Evolutionary conservation across 768 basidiomycete genomes (phyloP).

Genomic region (Amanita thiersii): DNA sequence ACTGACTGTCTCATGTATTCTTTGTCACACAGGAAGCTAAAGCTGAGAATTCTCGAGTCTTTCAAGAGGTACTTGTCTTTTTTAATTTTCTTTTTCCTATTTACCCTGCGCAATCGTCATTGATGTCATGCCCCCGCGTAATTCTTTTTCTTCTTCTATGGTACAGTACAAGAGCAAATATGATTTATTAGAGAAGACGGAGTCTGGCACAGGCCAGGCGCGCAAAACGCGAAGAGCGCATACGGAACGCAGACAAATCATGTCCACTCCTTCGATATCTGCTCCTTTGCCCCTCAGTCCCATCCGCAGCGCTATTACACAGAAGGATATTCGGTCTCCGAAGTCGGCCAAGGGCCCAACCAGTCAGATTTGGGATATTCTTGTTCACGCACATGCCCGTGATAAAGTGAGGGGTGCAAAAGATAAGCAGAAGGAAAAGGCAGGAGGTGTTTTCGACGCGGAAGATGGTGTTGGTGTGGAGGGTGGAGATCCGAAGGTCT

Average conservation of each 20-base stretch:
- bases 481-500: not conserved
- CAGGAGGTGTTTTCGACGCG: conserved; percentile 9
- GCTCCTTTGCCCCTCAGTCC: conserved; percentile 16
- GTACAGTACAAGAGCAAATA: conserved; percentile 51
- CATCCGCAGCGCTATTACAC: not conserved
- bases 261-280: conserved; percentile 22
- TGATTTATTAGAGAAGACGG: conserved; percentile 49
- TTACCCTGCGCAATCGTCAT: not conserved
- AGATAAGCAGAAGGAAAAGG: conserved; percentile 21
- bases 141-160: too few relatives aligned
- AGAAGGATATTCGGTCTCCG: not conserved
- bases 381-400: conserved; percentile 13
- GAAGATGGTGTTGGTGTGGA: not conserved
- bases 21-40: conserved; percentile 51
- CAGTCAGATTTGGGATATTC: conserved; percentile 22
- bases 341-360: conserved; percentile 9
- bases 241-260: conserved; percentile 42
- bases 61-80: conserved; percentile 49
- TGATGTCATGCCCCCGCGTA: too few relatives aligned
- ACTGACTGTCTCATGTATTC: conserved; percentile 7
- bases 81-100: conserved; percentile 7
- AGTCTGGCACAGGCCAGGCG: conserved; percentile 34
- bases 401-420: conserved; percentile 17
- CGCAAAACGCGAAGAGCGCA: conserved; percentile 56
- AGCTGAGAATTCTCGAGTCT: conserved; percentile 62